phyloP scores from a whole-genome alignment of 108 stramenopile genomes.

The Nitzschia palea region DNA sequence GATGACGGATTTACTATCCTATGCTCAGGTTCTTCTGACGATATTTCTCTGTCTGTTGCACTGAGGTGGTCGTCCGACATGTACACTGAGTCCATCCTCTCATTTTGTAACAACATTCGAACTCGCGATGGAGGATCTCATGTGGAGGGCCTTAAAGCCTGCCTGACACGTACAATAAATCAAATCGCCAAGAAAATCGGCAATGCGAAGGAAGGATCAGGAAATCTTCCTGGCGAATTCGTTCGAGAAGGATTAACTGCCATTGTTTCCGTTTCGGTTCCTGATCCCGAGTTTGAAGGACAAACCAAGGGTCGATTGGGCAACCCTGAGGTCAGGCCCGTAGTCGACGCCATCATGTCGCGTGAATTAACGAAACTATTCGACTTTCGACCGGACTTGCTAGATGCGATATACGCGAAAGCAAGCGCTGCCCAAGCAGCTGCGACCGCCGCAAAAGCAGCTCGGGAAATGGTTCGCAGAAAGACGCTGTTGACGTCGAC shows the following conservation, averaged over 20 bases:
- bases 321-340: conserved; percentile 90
- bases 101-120: conserved; percentile 93
- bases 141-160: conserved; percentile 90
- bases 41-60: conserved; percentile 79
- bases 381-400: conserved; percentile 86
- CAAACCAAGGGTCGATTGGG: conserved; percentile 97
- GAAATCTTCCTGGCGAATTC: conserved; percentile 88
- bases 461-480: conserved; percentile 91
- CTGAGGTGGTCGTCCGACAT: conserved; percentile 88
- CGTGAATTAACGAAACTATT: conserved; percentile 81
- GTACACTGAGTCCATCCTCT: conserved; percentile 88
- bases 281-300: conserved; percentile 96
- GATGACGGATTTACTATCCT: conserved; percentile 50
- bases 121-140: conserved; percentile 95
- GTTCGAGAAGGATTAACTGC: conserved; percentile 92
- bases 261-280: conserved; percentile 85
- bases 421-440: conserved; percentile 88
- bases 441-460: conserved; percentile 90
- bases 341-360: conserved; percentile 81
- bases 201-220: conserved; percentile 72
- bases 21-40: conserved; percentile 23
- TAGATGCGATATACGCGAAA: conserved; percentile 83
- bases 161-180: conserved; percentile 87
- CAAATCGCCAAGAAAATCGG: conserved; percentile 69
- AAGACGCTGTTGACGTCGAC: conserved; percentile 90